Conservation (phyloP, 169 alveolate genomes). For the Haemoproteus tartakovskyi region DNA sequence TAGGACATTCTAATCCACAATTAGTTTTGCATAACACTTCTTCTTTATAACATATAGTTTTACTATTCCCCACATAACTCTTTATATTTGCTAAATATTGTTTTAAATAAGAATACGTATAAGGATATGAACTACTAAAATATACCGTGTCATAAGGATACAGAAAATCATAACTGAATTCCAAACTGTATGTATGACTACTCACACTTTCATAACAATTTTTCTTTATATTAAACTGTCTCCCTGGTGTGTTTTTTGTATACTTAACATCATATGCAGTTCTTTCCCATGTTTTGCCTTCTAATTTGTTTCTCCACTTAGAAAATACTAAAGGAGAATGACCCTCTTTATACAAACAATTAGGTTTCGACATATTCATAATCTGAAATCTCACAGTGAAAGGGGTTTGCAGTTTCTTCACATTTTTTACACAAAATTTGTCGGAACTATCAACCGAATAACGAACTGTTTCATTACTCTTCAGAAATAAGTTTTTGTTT, state of each 20-base stretch:
- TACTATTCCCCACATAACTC: not conserved
- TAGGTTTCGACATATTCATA: slow-evolving; percentile 51
- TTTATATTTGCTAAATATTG: slow-evolving; percentile 7
- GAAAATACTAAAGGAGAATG: slow-evolving; percentile 58
- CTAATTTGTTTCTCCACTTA: slow-evolving; percentile 15
- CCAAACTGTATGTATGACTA: slow-evolving; percentile 12
- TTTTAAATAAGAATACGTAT: slow-evolving; percentile 16
- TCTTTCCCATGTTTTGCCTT: slow-evolving; percentile 38
- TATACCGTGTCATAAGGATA: slow-evolving; percentile 46
- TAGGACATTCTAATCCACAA: slow-evolving; percentile 29
- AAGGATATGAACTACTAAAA: slow-evolving; percentile 44
- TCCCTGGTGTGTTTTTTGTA: slow-evolving; percentile 13
- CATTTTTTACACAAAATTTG: slow-evolving; percentile 7
- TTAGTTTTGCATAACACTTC: slow-evolving; percentile 17
- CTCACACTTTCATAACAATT: slow-evolving; percentile 7
- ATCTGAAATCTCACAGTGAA: slow-evolving; percentile 34
- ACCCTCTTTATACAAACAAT: slow-evolving; percentile 40
- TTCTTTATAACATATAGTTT: slow-evolving; percentile 17
- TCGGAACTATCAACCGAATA: slow-evolving; percentile 21
- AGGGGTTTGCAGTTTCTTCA: slow-evolving; percentile 19
- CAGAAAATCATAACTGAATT: slow-evolving; percentile 32
- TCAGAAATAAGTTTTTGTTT: not conserved
- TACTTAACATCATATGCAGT: slow-evolving; percentile 31
- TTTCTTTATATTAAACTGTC: slow-evolving; percentile 19
- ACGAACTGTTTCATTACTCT: not conserved